Base-by-base conservation (phyloP, 2,329 filamentous ascomycete genomes). In the Fusarium pseudocircinatum region DNA sequence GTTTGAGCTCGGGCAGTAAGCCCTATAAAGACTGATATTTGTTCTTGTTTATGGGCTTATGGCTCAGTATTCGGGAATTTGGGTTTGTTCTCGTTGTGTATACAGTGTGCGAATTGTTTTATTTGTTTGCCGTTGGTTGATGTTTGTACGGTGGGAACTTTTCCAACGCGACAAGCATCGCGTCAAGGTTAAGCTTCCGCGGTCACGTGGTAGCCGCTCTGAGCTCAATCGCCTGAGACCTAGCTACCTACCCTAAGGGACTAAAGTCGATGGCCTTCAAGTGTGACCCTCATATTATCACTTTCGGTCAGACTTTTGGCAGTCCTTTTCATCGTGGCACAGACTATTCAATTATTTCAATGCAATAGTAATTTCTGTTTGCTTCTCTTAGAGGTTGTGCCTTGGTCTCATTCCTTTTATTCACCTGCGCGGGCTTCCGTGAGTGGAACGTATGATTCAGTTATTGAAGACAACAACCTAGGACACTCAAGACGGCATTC, bases 151-250 rank as follows among this genome's bases (percentile, higher is more conserved):
- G 52, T 60, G 60, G 67, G 59, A 78, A 78, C 77, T 78, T 78
- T 78, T 78, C 67, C 46, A 62, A 78, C 77, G 77, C 77, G 77
- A 77, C 76, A 62, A 53, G 63, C 62, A 69, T 72, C 76, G 74
- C 76, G 76, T 63, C 59, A 62, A 77, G 72, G 71, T 75, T 13
- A 43, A 61, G 34, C 52, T 37, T 18, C 24, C 1, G 7, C 1
- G 7, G n/a, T 77, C 76, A 78, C 76, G 76, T 78, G 75, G 69
- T 26, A 9, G 7, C 7, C 8, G 6, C 32, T 36, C n/a, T 26
- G 4, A 37, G 36, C 15, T 36, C 2, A 34, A 15, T 34, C 32
- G 32, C 16, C 2, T 20, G 4, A 16, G 14, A n/a, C 28, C 14
- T 14, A 28, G 5, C 24, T 4, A 36, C 28, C 47, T 67, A 68